These are phyloP conservation scores for Termitomyces sp. DNA, from an alignment of 768 basidiomycete genomes.

Conservation along the genomic window DNA sequence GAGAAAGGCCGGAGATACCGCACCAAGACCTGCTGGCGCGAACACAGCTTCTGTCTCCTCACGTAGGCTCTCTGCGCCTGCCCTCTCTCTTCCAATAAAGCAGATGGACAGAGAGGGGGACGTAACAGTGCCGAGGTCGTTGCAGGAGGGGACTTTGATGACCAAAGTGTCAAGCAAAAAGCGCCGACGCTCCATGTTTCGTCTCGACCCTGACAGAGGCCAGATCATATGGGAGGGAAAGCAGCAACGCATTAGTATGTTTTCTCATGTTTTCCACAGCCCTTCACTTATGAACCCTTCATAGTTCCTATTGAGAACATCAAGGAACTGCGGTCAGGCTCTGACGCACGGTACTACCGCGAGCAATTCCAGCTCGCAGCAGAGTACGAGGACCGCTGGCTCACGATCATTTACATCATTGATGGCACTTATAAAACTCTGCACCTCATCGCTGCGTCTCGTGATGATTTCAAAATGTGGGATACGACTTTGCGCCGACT, in stretches of 20 bases:
- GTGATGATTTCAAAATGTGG: slow-evolving; percentile 45
- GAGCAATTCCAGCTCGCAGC: slow-evolving; percentile 66
- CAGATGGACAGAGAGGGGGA: slow-evolving; percentile 13
- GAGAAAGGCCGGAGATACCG: not conserved
- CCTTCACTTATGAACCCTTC: not conserved
- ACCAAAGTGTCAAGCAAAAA: slow-evolving; percentile 80
- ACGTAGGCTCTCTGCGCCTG: slow-evolving; percentile 3
- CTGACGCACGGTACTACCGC: slow-evolving; percentile 71
- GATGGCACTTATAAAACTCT: slow-evolving; percentile 80
- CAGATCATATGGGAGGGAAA: slow-evolving; percentile 77
- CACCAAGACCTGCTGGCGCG: not conserved
- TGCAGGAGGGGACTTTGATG: slow-evolving; percentile 68
- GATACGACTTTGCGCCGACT: slow-evolving; percentile 64
- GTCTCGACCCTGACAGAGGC: slow-evolving; percentile 75
- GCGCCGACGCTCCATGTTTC: slow-evolving; percentile 65
- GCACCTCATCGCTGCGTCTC: slow-evolving; percentile 73
- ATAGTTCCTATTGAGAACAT: slow-evolving; percentile 85
- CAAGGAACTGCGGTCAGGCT: slow-evolving; percentile 79
- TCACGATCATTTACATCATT: slow-evolving; percentile 81
- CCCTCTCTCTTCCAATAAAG: slow-evolving; percentile 8
- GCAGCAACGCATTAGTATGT: slow-evolving; percentile 57
- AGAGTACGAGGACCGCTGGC: slow-evolving; percentile 73
- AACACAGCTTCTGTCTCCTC: not conserved
- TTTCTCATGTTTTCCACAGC: slow-evolving; percentile 36
- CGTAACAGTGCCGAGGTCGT: slow-evolving; percentile 46